Conservation (phyloP, 2,329 filamentous ascomycete species). For the Ceratocystis huliohia region DNA sequence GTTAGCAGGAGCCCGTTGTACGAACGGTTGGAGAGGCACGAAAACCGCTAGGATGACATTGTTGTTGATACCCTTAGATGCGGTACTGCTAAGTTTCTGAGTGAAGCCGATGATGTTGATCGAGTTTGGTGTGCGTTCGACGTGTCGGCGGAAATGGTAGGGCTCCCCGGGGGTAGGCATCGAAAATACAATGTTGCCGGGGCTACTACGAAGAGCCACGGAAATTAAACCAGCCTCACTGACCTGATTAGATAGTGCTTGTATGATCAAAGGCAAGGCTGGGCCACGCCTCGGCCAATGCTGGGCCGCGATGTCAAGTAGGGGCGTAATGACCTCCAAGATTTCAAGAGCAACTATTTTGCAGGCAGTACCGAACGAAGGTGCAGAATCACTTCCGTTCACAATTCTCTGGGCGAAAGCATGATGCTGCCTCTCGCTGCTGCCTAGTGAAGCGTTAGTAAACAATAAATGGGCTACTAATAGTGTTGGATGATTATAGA, state of each 20-base stretch:
- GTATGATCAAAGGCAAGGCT: background rate
- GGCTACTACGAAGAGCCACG: slow-evolving; percentile 12
- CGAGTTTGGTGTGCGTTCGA: background rate
- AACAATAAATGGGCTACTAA: background rate
- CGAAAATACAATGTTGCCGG: background rate
- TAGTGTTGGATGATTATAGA: background rate
- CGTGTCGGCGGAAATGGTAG: slow-evolving; percentile 14
- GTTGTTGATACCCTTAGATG: background rate
- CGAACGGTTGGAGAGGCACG: slow-evolving; percentile 11
- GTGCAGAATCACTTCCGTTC: background rate
- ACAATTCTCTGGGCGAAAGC: background rate
- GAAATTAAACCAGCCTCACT: slow-evolving; percentile 13
- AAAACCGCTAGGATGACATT: slow-evolving; percentile 7
- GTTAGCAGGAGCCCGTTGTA: background rate
- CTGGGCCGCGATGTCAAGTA: slow-evolving; percentile 11
- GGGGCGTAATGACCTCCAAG: slow-evolving; percentile 11
- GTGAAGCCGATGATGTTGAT: background rate
- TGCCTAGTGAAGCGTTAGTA: background rate
- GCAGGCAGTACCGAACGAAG: background rate
- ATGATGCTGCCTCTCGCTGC: background rate
- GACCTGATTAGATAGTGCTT: slow-evolving; percentile 11
- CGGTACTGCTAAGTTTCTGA: background rate
- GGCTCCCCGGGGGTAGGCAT: slow-evolving; percentile 16
- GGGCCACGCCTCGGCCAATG: slow-evolving; percentile 16
- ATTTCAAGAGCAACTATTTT: slow-evolving; percentile 6